Percentiles rank a stretch among this genome's conserved stretches.
Conservation (phyloP, 2,329 filamentous ascomycete genomes). For the Paraconiothyrium sp. region DNA sequence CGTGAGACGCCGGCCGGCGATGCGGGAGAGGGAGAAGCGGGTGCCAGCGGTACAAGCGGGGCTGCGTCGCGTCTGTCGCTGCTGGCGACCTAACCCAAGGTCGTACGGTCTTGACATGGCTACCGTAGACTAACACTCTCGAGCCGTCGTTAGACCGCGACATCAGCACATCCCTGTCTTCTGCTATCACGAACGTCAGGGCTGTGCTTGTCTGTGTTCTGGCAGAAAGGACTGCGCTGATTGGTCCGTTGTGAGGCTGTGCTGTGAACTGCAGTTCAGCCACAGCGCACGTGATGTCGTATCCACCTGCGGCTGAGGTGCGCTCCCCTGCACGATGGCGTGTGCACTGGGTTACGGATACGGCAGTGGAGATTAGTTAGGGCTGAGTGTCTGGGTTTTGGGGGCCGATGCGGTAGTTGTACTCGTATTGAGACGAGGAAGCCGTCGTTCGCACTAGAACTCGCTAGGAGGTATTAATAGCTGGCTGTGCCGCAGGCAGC, state of each 20-base stretch:
- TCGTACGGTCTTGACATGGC: not conserved
- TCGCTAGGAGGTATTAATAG: not conserved
- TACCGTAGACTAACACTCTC: not conserved
- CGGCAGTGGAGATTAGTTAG: not conserved
- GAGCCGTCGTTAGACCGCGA: not conserved
- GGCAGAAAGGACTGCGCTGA: conserved; percentile 15
- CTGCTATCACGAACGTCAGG: conserved; percentile 5
- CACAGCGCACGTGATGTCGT: conserved; percentile 16
- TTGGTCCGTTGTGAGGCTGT: conserved; percentile 16
- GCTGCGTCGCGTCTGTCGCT: not conserved
- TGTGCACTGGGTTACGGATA: not conserved
- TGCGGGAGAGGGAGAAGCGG: not conserved
- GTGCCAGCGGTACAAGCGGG: not conserved
- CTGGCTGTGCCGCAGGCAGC: conserved; percentile 1
- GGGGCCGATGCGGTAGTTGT: not conserved
- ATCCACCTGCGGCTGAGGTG: conserved; percentile 3
- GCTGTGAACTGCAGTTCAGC: conserved; percentile 18
- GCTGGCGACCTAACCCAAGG: not conserved
- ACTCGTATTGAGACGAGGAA: not conserved
- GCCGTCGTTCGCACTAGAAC: not conserved
- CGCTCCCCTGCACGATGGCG: not conserved
- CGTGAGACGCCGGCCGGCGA: not conserved
- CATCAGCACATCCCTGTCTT: not conserved
- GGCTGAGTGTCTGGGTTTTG: conserved; percentile 1
- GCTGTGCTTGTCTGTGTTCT: conserved; percentile 15